Evolutionary conservation across 139 green algal species (phyloP).

Genomic region (Gonium pectorale): DNA sequence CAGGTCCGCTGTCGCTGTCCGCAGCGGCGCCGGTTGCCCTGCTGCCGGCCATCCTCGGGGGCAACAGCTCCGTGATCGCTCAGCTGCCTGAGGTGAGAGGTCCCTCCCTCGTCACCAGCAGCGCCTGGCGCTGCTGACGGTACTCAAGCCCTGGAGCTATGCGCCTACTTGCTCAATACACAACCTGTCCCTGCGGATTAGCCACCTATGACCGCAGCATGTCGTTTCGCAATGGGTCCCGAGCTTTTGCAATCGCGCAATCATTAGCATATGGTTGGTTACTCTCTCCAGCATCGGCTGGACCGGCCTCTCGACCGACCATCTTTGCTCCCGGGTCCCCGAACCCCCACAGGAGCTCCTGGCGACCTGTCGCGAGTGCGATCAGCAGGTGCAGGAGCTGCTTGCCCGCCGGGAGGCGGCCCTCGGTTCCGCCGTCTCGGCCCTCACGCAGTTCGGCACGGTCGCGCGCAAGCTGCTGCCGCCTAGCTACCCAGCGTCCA

Average conservation of each 20-base stretch:
- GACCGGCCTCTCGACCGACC: no score
- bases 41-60: conserved; percentile 4
- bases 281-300: no score
- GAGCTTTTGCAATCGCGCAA: no score
- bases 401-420: conserved; percentile 19
- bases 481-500: conserved; percentile 19
- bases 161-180: no score
- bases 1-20: background rate
- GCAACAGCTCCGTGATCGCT: background rate
- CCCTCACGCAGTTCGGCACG: conserved; percentile 28
- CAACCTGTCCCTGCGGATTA: no score
- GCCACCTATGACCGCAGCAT: no score
- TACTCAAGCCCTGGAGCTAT: no score
- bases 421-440: background rate
- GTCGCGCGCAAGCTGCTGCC: conserved; percentile 48
- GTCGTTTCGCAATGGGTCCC: no score
- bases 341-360: conserved; percentile 26
- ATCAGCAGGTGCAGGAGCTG: conserved; percentile 6
- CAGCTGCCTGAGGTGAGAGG: conserved; percentile 27
- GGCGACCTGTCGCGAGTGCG: background rate
- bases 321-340: background rate
- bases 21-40: background rate
- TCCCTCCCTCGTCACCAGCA: no score
- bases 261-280: no score
- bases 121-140: no score